A percentile compares a stretch with the other conserved stretches of the same genome.
Evolutionary conservation across 805 yeast genomes (phyloP).

Genomic region (Monosporozyma servazzii): DNA sequence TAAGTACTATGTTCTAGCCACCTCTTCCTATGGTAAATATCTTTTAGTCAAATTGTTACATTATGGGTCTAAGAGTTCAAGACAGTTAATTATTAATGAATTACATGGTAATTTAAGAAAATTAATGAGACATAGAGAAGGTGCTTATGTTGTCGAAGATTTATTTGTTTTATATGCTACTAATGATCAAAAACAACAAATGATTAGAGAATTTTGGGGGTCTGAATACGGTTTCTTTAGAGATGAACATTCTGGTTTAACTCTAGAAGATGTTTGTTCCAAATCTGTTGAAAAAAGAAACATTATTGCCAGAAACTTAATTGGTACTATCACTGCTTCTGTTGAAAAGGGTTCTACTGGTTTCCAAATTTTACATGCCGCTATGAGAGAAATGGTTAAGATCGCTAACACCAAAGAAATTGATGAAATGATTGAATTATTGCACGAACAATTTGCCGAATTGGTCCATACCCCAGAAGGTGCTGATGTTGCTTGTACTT

Average conservation of each 20-base stretch:
- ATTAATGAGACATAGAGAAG: constrained; percentile 93
- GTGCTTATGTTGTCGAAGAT: constrained; percentile 96
- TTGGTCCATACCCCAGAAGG: constrained; percentile 94
- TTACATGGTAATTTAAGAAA: constrained; percentile 86
- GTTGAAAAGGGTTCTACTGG: constrained; percentile 95
- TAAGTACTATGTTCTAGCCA: constrained; percentile 70
- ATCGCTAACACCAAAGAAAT: constrained; percentile 60
- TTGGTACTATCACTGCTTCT: constrained; percentile 78
- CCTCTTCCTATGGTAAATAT: constrained; percentile 90
- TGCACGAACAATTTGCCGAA: constrained; percentile 86
- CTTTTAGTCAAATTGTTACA: constrained; percentile 79
- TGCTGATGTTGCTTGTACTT: constrained; percentile 75
- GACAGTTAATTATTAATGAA: constrained; percentile 69
- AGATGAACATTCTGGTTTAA: constrained; percentile 56
- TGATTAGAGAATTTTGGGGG: constrained; percentile 96
- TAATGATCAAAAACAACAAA: constrained; percentile 75
- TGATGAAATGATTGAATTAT: constrained; percentile 70
- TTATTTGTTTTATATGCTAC: constrained; percentile 76
- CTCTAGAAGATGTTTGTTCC: constrained; percentile 53
- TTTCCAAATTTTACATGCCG: constrained; percentile 91
- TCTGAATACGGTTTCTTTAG: constrained; percentile 86
- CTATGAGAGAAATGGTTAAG: constrained; percentile 79
- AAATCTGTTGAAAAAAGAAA: constrained; percentile 72
- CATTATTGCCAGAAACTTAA: constrained; percentile 63
- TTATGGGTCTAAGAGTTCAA: constrained; percentile 78